Conservation (phyloP, 805 yeast genomes). For the fission yeast (Schizosaccharomyces pombe) region DNA sequence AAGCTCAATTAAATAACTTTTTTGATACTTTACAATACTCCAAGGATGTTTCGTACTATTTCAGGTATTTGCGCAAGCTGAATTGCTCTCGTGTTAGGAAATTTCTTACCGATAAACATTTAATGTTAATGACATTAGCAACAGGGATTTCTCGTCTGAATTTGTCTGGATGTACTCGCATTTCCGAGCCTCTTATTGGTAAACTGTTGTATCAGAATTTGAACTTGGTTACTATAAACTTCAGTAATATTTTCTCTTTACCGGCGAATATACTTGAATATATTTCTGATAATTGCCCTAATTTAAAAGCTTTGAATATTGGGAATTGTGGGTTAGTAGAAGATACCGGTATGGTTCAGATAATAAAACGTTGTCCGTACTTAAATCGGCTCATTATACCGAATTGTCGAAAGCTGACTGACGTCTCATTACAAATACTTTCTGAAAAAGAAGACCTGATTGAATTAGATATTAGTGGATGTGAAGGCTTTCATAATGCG, state of each 20-base stretch:
- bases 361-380: constrained; percentile 43
- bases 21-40: background rate
- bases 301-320: constrained; percentile 67
- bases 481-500: constrained; percentile 44
- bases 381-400: constrained; percentile 65
- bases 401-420: constrained; percentile 43
- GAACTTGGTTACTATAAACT: background rate
- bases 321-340: constrained; percentile 59
- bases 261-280: no score
- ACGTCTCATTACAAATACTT: constrained; percentile 34
- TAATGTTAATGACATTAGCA: background rate
- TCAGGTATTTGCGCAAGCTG: background rate
- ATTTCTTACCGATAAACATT: background rate
- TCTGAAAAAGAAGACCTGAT: constrained; percentile 55
- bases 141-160: background rate
- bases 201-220: background rate
- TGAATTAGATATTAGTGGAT: constrained; percentile 71
- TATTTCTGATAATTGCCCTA: background rate
- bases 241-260: background rate
- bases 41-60: background rate
- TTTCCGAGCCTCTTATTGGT: background rate
- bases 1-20: background rate
- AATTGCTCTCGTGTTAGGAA: background rate
- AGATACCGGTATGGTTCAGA: constrained; percentile 33
- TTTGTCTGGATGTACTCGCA: background rate